Conservation (phyloP, 805 yeast genomes). For the Metschnikowia henanensis region DNA sequence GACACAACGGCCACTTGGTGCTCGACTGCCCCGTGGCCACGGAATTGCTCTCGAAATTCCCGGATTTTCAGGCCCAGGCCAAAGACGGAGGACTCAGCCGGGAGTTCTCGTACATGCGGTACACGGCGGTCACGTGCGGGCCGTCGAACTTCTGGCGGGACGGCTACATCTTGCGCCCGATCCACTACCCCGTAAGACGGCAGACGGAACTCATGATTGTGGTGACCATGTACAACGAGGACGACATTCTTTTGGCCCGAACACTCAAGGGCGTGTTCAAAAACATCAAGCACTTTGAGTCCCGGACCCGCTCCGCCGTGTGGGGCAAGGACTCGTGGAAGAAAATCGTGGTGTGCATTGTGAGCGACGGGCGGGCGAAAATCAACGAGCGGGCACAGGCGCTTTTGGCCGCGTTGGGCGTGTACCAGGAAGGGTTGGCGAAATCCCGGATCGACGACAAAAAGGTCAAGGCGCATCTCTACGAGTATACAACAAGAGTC, state of each 20-base stretch:
- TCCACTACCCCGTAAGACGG: conserved; percentile 51
- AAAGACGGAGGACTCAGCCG: conserved; percentile 44
- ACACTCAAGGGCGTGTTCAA: conserved; percentile 65
- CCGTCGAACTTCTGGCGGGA: conserved; percentile 59
- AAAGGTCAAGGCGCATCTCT: conserved; percentile 62
- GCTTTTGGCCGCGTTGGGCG: conserved; percentile 61
- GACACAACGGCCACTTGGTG: conserved; percentile 69
- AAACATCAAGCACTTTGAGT: conserved; percentile 57
- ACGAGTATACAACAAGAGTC: conserved; percentile 64
- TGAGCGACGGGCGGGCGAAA: conserved; percentile 66
- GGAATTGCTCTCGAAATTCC: conserved; percentile 49
- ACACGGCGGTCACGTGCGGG: conserved; percentile 67
- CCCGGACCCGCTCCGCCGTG: conserved; percentile 44
- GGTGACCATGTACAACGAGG: conserved; percentile 67
- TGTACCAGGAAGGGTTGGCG: conserved; percentile 67
- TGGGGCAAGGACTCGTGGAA: conserved; percentile 57
- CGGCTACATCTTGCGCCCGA: conserved; percentile 57
- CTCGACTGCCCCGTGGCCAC: conserved; percentile 89
- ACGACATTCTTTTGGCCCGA: conserved; percentile 58
- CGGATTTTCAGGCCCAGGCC: conserved; percentile 33
- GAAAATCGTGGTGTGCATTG: conserved; percentile 60
- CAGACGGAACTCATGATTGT: conserved; percentile 63
- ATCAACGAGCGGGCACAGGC: conserved; percentile 64
- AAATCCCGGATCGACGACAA: conserved; percentile 58
- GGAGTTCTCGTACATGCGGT: conserved; percentile 62